phyloP scores from a whole-genome alignment of 768 basidiomycete genomes.

The Lentinula raphanica region DNA sequence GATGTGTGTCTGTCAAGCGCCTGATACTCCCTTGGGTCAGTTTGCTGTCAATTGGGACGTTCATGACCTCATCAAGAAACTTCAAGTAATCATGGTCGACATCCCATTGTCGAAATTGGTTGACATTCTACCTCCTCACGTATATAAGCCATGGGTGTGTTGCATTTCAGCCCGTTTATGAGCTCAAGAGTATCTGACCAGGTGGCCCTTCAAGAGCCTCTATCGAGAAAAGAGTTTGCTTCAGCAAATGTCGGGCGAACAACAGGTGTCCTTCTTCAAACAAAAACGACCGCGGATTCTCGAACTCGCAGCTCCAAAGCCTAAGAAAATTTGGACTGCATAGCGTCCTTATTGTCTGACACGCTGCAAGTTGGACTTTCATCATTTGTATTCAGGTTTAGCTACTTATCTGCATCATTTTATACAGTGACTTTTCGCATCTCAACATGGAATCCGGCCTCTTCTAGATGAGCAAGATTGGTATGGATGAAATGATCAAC shows the following conservation, averaged over 20 bases:
- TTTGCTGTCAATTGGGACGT: background rate
- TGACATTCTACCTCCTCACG: background rate
- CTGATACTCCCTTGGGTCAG: slow-evolving; percentile 12
- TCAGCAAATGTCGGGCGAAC: background rate
- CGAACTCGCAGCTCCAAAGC: background rate
- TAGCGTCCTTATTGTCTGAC: too few relatives aligned
- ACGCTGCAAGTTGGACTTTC: too few relatives aligned
- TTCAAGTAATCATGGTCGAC: background rate
- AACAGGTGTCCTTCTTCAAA: background rate
- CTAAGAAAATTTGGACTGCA: too few relatives aligned
- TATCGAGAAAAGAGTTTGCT: background rate
- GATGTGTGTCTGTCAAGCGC: slow-evolving; percentile 30
- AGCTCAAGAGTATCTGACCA: background rate
- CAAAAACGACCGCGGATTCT: background rate
- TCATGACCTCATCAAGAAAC: background rate
- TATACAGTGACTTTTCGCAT: too few relatives aligned
- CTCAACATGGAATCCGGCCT: background rate
- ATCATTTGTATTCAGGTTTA: too few relatives aligned
- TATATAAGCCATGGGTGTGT: background rate
- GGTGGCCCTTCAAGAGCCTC: background rate
- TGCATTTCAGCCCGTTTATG: background rate
- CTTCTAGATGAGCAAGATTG: background rate
- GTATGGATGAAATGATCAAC: background rate
- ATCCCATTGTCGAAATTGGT: background rate
- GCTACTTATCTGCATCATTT: too few relatives aligned